These are phyloP conservation scores for Pseudomicrostroma phylloplanum DNA, from an alignment of 1,284 basidiomycete species.

Conservation along the genomic window DNA sequence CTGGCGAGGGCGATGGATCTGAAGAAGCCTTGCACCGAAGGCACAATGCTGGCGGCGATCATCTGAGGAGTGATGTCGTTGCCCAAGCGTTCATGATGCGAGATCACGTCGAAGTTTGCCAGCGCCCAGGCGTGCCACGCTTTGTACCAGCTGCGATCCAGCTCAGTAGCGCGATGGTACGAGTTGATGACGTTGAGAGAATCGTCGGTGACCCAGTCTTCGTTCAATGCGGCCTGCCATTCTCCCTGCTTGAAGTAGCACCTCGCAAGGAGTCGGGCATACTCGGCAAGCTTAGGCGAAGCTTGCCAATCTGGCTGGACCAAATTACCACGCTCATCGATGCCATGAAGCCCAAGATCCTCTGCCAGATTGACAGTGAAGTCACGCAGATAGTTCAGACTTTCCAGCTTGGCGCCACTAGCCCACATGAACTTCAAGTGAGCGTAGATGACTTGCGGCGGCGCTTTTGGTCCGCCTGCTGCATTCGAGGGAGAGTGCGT, in stretches of 20 bases:
- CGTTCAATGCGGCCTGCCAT: constrained; percentile 77
- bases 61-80: constrained; percentile 66
- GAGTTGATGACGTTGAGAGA: constrained; percentile 56
- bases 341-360: constrained; percentile 63
- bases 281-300: constrained; percentile 57
- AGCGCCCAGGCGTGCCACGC: constrained; percentile 99
- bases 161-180: constrained; percentile 81
- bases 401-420: constrained; percentile 69
- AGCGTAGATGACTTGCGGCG: constrained; percentile 93
- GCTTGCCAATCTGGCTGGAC: constrained; percentile 40
- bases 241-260: constrained; percentile 96
- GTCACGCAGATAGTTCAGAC: constrained; percentile 74
- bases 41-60: constrained; percentile 80
- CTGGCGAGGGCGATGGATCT: constrained; percentile 80
- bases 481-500: constrained; percentile 19
- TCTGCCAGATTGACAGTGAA: constrained; percentile 68
- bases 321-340: constrained; percentile 39
- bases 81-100: constrained; percentile 53
- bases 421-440: constrained; percentile 98
- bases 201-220: constrained; percentile 61
- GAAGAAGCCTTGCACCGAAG: constrained; percentile 91
- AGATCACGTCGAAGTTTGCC: constrained; percentile 89
- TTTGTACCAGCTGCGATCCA: constrained; percentile 93
- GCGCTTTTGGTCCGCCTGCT: constrained; percentile 53
- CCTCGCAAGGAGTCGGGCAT: constrained; percentile 81